phyloP scores from a whole-genome alignment of 225 moss, liverwort and hornwort species.

The Polytrichum formosum region DNA sequence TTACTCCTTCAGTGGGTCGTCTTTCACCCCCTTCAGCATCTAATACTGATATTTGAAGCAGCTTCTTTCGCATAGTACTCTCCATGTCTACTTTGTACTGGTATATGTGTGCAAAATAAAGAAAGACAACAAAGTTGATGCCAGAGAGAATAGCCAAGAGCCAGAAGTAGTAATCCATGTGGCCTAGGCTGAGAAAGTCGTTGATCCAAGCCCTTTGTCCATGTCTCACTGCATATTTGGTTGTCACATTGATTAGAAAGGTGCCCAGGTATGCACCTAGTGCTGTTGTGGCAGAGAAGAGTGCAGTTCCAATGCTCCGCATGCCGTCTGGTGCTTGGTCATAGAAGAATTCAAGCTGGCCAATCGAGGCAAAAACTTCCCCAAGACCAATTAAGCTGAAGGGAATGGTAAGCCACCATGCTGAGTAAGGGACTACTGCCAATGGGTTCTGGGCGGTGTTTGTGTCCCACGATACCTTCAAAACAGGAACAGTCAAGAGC shows the following conservation, averaged over 20 bases:
- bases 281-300: slow-evolving; percentile 41
- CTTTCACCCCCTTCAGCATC: not conserved
- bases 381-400: slow-evolving; percentile 37
- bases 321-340: slow-evolving; percentile 60
- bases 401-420: slow-evolving; percentile 62
- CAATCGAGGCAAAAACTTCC: slow-evolving; percentile 55
- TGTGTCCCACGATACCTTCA: slow-evolving; percentile 49
- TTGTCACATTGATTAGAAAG: slow-evolving; percentile 39
- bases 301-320: slow-evolving; percentile 47
- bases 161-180: slow-evolving; percentile 60
- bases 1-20: not conserved
- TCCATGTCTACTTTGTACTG: slow-evolving; percentile 43
- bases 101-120: slow-evolving; percentile 37
- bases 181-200: slow-evolving; percentile 38
- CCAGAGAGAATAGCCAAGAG: slow-evolving; percentile 43
- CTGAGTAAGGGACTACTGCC: slow-evolving; percentile 33
- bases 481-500: not conserved
- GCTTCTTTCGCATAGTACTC: slow-evolving; percentile 29
- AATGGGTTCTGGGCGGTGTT: slow-evolving; percentile 23
- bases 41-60: slow-evolving; percentile 6
- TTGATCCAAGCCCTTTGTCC: slow-evolving; percentile 37
- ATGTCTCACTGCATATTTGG: slow-evolving; percentile 13
- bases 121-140: slow-evolving; percentile 38
- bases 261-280: slow-evolving; percentile 56
- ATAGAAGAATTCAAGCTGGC: slow-evolving; percentile 68